Evolutionary conservation across 768 basidiomycete species (phyloP).

Genomic region (Amanita jacksonii): DNA sequence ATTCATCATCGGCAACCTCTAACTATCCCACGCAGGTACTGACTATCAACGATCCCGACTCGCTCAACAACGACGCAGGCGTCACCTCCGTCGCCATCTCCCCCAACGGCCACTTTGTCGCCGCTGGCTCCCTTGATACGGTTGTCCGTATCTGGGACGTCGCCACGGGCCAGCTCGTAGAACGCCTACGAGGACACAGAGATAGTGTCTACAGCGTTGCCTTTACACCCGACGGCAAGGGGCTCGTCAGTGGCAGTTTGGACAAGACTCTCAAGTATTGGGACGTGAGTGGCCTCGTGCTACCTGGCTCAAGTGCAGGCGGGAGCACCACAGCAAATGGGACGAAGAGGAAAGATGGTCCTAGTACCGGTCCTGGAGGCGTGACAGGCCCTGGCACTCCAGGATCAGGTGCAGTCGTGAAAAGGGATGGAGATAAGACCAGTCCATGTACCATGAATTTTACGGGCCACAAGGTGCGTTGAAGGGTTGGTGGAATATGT

Average conservation of each 20-base stretch:
- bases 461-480: conserved; percentile 82
- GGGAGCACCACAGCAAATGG: conserved; percentile 5
- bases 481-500: conserved; percentile 12
- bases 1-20: background rate
- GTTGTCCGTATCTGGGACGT: conserved; percentile 80
- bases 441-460: conserved; percentile 72
- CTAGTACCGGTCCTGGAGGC: conserved; percentile 7
- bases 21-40: conserved; percentile 25
- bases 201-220: conserved; percentile 86
- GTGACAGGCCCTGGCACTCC: conserved; percentile 7
- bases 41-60: conserved; percentile 45
- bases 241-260: conserved; percentile 84
- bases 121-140: conserved; percentile 65
- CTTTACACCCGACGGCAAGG: conserved; percentile 88
- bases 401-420: conserved; percentile 5
- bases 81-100: conserved; percentile 77
- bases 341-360: conserved; percentile 9
- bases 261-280: conserved; percentile 86
- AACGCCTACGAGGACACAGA: conserved; percentile 66
- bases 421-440: conserved; percentile 44
- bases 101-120: conserved; percentile 58
- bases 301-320: background rate
- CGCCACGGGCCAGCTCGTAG: conserved; percentile 53
- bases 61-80: conserved; percentile 39
- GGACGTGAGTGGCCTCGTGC: conserved; percentile 71